Conservation (phyloP, 257 asterid genomes). For the Petunia secreta region DNA sequence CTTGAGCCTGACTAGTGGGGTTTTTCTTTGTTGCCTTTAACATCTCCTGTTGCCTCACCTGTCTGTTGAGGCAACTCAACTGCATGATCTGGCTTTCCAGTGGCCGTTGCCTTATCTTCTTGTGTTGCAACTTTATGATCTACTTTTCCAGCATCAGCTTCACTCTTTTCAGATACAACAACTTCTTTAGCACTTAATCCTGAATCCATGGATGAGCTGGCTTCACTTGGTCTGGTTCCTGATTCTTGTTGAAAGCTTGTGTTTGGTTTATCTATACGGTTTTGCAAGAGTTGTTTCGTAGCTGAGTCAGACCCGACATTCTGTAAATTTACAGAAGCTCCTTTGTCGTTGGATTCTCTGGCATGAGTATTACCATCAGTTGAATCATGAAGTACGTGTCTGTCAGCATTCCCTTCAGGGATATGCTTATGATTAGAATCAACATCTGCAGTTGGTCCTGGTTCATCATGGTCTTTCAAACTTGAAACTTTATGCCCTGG, state of each 20-base stretch:
- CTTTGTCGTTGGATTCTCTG: conserved; percentile 16
- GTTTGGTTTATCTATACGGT: conserved; percentile 7
- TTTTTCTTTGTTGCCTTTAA: conserved; percentile 32
- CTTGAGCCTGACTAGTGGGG: conserved; percentile 32
- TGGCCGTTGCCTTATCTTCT: conserved; percentile 18
- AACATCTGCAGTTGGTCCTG: conserved; percentile 1
- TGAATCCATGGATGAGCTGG: conserved; percentile 6
- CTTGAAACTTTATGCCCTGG: neutral
- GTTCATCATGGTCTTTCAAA: conserved; percentile 21
- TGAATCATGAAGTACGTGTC: conserved; percentile 2
- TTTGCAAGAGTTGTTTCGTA: neutral
- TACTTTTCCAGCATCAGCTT: conserved; percentile 9
- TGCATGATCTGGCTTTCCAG: conserved; percentile 26
- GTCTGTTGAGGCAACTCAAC: conserved; percentile 21
- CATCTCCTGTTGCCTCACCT: conserved; percentile 27
- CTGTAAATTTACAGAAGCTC: neutral
- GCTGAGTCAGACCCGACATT: neutral
- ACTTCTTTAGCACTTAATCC: neutral
- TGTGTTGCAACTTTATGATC: conserved; percentile 17
- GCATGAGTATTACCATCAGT: neutral
- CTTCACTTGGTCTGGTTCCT: conserved; percentile 12
- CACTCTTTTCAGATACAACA: conserved; percentile 14
- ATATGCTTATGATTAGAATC: conserved; percentile 1
- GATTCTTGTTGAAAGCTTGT: neutral
- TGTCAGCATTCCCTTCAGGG: neutral